Evolutionary conservation across 2,329 filamentous ascomycete genomes (phyloP), one percentile per base, ranked within the genome.

Genomic region (Fusarium sp.): DNA sequence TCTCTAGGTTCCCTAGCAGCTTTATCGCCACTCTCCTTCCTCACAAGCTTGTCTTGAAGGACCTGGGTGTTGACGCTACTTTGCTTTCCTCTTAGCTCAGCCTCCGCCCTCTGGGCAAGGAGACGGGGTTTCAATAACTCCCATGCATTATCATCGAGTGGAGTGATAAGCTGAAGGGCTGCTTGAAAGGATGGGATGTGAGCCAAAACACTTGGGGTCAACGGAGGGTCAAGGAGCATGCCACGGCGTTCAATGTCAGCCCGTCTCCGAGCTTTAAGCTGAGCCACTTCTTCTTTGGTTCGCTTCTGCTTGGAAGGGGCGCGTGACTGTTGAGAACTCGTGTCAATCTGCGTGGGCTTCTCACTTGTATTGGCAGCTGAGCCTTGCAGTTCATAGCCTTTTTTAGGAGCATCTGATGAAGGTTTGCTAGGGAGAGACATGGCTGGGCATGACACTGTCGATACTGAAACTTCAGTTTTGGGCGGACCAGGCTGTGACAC

Each of bases 101-200:
- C 88, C 64, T 84, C 83, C 56, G 83, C 80, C 65, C 87, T 81
- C 74, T 93, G 89, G 22, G 84, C 82, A 31, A 91, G 75, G 12
- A 94, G 79, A 57, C 88, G 86, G 44, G 88, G 86, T 67, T 87
- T 86, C 32, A 93, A 79, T 48, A 89, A 77, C 46, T 85, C 83
- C 91, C 91, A 94, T 4, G 88, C 85, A 51, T 81, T 79, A 57
- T 92, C 89, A 63, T 85, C 88, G 67, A 94, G 78, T 19, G 88
- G 87, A 24, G 85, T 82, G 9, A 85, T 84, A 34, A 92, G 89
- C 62, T 91, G 86, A 41, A 91, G 83, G 28, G 91, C 88, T 34
- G 89, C 89, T 70, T 89, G 86, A 73, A 92, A 94, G 1, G 90
- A 87, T 42, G 90, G 84, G 75, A 92, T 91, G 70, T 89, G 87